phyloP scores from a whole-genome alignment of 208 protist species.

The Leishmania amazonensis region DNA sequence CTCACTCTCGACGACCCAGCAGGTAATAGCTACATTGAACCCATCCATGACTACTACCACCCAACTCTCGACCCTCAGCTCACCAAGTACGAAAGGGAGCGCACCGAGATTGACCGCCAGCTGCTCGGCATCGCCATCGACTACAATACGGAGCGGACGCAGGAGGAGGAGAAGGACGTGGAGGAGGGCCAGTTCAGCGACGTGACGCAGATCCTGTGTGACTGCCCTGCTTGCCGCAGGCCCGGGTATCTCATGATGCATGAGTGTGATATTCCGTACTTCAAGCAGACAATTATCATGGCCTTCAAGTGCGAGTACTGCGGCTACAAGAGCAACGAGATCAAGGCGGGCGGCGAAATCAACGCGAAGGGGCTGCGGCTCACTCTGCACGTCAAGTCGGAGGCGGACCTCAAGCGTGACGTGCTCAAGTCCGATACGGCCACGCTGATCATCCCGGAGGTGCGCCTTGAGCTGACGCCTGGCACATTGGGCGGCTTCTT shows the following conservation, averaged over 20 bases:
- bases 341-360: slow-evolving; percentile 93
- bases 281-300: slow-evolving; percentile 96
- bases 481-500: slow-evolving; percentile 95
- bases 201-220: slow-evolving; percentile 64
- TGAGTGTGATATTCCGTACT: slow-evolving; percentile 93
- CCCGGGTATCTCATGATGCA: slow-evolving; percentile 81
- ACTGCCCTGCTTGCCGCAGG: slow-evolving; percentile 79
- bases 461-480: slow-evolving; percentile 83
- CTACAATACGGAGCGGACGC: slow-evolving; percentile 87
- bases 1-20: slow-evolving; percentile 94
- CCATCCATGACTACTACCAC: slow-evolving; percentile 89
- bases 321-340: slow-evolving; percentile 94
- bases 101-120: slow-evolving; percentile 88
- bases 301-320: slow-evolving; percentile 93
- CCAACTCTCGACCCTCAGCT: slow-evolving; percentile 87
- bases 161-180: slow-evolving; percentile 71
- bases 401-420: slow-evolving; percentile 92
- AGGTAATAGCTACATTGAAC: slow-evolving; percentile 94
- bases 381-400: slow-evolving; percentile 67
- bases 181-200: slow-evolving; percentile 80
- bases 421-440: slow-evolving; percentile 95
- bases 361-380: slow-evolving; percentile 70
- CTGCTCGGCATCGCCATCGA: slow-evolving; percentile 84
- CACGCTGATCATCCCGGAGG: slow-evolving; percentile 85
- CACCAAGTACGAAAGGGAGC: slow-evolving; percentile 80